Evolutionary conservation across 305 asterid genomes (phyloP), one percentile per base, ranked within the genome.

Genomic region (Andrographis paniculata): DNA sequence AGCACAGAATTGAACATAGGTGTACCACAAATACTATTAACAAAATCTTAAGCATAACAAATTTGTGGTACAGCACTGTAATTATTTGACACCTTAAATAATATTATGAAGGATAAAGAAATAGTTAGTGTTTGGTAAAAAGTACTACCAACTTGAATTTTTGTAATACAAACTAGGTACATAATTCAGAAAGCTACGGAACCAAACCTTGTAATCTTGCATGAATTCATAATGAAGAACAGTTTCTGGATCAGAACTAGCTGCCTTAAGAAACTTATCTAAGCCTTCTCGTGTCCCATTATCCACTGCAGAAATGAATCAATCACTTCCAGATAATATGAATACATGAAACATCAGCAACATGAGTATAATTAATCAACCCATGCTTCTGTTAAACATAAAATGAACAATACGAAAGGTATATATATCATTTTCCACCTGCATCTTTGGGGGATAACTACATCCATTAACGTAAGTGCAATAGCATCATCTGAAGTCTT

Each of bases 151-250:
- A n/a, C n/a, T n/a, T n/a, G n/a, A n/a, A n/a, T n/a, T n/a, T n/a
- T n/a, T n/a, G n/a, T n/a, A n/a, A n/a, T n/a, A n/a, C n/a, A n/a
- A n/a, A n/a, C n/a, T n/a, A 4, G 5, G n/a, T 33, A 33, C 14
- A 31, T 20, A 51, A 45, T 17, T 27, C 37, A 59, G 20, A 48
- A 22, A 50, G 18, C 13, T 22, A 37, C 49, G 53, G 45, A 30
- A 20, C 22, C 64, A 60, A 49, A 89, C 98, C 98, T 89, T 89
- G 78, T 89, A 89, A 61, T 89, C 98, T 76, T 89, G 98, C 98
- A 89, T 89, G 61, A 89, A 89, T 67, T 89, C 98, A 42, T 89
- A 89, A 71, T 89, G 98, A 52, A 89, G 95, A 66, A 89, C 95
- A 22, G 93, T 89, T 66, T 89, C 98, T 42, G 98, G 98, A 62